Conservation (phyloP, 2,329 filamentous ascomycete species). For the Cercospora sp. region DNA sequence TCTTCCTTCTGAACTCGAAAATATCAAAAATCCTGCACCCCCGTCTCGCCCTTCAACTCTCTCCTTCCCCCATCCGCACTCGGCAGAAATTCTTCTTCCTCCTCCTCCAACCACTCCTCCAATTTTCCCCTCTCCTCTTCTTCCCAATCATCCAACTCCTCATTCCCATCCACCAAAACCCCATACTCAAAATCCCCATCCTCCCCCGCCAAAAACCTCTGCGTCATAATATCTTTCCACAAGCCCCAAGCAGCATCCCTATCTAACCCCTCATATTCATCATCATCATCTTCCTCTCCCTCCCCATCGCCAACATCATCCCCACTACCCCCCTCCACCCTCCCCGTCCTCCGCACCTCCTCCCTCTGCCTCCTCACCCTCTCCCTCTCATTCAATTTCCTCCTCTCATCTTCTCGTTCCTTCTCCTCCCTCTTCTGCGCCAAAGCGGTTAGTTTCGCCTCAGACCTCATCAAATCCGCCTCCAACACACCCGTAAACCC, state of each 20-base stretch:
- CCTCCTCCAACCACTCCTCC: conserved; percentile 79
- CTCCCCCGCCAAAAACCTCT: conserved; percentile 71
- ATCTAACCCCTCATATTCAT: conserved; percentile 49
- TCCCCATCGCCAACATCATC: conserved; percentile 56
- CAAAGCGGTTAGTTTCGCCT: conserved; percentile 69
- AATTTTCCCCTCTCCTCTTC: conserved; percentile 63
- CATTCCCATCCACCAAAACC: conserved; percentile 64
- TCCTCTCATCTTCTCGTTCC: conserved; percentile 61
- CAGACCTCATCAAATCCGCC: conserved; percentile 72
- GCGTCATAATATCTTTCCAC: conserved; percentile 71
- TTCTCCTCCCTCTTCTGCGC: conserved; percentile 52
- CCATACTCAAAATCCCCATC: conserved; percentile 79
- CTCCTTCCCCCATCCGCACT: conserved; percentile 33
- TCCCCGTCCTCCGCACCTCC: conserved; percentile 64
- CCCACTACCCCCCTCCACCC: conserved; percentile 53
- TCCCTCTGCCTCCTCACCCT: conserved; percentile 75
- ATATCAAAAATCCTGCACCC: conserved; percentile 49
- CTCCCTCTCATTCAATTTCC: conserved; percentile 60
- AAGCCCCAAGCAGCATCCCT: conserved; percentile 66
- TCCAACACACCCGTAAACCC: conserved; percentile 79
- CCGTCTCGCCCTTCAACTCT: conserved; percentile 47
- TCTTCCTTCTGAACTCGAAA: not conserved
- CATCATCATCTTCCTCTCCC: conserved; percentile 55
- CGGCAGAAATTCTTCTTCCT: conserved; percentile 47
- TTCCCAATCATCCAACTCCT: conserved; percentile 67